These are phyloP conservation scores for Curvularia eragrostidis DNA, from an alignment of 2,329 filamentous ascomycete species.

Conservation along the genomic window DNA sequence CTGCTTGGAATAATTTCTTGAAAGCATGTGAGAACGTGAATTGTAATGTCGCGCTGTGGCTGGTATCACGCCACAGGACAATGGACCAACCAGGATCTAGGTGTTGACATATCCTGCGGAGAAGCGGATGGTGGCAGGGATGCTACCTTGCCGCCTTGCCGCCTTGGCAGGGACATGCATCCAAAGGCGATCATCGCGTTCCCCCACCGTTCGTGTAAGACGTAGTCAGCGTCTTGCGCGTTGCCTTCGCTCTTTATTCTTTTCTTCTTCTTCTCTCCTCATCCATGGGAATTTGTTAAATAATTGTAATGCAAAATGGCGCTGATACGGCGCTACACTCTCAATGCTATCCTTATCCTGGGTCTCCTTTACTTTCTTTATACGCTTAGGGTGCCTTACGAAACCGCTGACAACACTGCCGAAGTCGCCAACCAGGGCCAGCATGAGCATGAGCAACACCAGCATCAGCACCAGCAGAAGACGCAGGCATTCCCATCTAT, in stretches of 20 bases:
- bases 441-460: slow-evolving; percentile 12
- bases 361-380: slow-evolving; percentile 48
- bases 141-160: not conserved
- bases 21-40: not conserved
- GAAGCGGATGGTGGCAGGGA: not conserved
- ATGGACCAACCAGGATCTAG: not conserved
- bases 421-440: slow-evolving; percentile 15
- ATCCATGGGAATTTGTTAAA: slow-evolving; percentile 14
- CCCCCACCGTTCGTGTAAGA: slow-evolving; percentile 1
- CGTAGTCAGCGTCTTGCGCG: not conserved
- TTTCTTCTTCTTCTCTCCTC: slow-evolving; percentile 13
- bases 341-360: slow-evolving; percentile 45
- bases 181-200: not conserved
- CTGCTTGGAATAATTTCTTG: not conserved
- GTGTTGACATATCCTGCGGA: not conserved
- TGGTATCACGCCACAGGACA: not conserved
- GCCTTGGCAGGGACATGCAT: slow-evolving; percentile 3
- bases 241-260: not conserved
- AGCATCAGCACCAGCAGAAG: slow-evolving; percentile 9
- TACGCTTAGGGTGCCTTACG: slow-evolving; percentile 47
- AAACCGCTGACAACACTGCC: slow-evolving; percentile 14
- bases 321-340: slow-evolving; percentile 47
- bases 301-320: slow-evolving; percentile 44
- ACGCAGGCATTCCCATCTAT: slow-evolving; percentile 30
- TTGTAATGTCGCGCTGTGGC: not conserved